Conservation (phyloP, 225 moss, liverwort and hornwort species). For the Physcomitrellopsis africana region DNA sequence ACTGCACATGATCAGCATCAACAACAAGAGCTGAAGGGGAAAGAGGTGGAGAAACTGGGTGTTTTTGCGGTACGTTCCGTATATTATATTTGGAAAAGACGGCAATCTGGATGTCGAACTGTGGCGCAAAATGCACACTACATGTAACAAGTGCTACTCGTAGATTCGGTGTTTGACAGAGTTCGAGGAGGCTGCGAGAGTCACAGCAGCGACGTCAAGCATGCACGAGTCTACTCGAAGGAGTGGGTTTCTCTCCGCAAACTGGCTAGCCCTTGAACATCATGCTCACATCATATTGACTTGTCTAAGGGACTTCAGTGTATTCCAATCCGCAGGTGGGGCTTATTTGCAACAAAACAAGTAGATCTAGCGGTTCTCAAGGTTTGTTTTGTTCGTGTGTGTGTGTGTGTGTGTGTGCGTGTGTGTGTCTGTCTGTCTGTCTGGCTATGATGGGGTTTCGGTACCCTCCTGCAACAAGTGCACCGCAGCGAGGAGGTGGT, state of each 20-base stretch:
- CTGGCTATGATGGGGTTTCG: neutral
- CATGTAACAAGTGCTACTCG: neutral
- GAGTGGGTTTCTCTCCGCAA: neutral
- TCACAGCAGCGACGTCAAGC: neutral
- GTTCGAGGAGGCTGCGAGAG: neutral
- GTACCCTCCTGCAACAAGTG: neutral
- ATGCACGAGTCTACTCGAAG: conserved; percentile 1
- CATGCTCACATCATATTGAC: conserved; percentile 3
- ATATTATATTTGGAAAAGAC: neutral
- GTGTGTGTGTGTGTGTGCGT: no score
- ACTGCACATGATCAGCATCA: no score
- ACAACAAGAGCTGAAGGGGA: no score
- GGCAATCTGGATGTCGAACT: neutral
- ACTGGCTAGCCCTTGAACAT: neutral
- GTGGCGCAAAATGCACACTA: neutral
- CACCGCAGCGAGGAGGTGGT: neutral
- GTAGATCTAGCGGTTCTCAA: conserved; percentile 14
- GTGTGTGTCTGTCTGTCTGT: no score
- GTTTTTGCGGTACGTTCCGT: no score
- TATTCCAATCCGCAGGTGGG: conserved; percentile 2
- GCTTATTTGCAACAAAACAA: conserved; percentile 24
- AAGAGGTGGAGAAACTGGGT: no score
- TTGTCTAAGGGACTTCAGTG: neutral
- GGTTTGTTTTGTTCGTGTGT: neutral
- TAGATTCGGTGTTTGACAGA: conserved; percentile 9